phyloP scores from a whole-genome alignment of 345 rosid species.

The Luvunga scandens region DNA sequence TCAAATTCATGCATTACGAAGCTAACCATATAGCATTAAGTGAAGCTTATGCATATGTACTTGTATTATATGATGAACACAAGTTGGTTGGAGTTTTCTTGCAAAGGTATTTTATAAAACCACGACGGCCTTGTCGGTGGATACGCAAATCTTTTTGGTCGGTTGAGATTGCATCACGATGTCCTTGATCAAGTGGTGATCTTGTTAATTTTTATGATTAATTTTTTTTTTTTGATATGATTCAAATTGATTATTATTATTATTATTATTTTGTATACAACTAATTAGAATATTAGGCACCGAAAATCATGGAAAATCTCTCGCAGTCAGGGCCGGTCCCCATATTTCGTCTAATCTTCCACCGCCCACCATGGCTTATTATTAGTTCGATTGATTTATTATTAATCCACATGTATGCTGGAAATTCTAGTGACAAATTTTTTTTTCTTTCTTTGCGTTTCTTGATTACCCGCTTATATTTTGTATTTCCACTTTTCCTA shows the following conservation, averaged over 20 bases:
- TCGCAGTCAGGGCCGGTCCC: constrained; percentile 6
- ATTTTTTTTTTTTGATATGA: not conserved
- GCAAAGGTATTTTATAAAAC: not conserved
- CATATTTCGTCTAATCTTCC: constrained; percentile 9
- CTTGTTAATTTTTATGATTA: not conserved
- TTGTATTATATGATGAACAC: not conserved
- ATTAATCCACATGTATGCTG: constrained; percentile 5
- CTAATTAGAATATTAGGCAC: constrained; percentile 3
- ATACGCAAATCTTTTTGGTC: constrained; percentile 39
- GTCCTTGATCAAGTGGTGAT: not conserved
- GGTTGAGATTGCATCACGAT: constrained; percentile 24
- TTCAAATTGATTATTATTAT: not conserved
- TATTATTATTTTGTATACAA: not conserved
- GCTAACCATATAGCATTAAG: not conserved
- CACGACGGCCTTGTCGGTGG: constrained; percentile 24
- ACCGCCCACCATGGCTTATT: constrained; percentile 19
- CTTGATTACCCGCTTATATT: not conserved
- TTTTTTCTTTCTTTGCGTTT: too few relatives aligned
- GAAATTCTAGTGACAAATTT: constrained; percentile 12
- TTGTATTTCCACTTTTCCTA: not conserved
- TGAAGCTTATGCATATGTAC: not conserved
- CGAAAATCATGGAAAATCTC: constrained; percentile 37
- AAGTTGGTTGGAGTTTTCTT: not conserved
- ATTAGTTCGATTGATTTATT: not conserved
- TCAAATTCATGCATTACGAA: not conserved